Base-by-base conservation (phyloP, 2,329 filamentous ascomycete genomes). In the Paradendryphiella salina region DNA sequence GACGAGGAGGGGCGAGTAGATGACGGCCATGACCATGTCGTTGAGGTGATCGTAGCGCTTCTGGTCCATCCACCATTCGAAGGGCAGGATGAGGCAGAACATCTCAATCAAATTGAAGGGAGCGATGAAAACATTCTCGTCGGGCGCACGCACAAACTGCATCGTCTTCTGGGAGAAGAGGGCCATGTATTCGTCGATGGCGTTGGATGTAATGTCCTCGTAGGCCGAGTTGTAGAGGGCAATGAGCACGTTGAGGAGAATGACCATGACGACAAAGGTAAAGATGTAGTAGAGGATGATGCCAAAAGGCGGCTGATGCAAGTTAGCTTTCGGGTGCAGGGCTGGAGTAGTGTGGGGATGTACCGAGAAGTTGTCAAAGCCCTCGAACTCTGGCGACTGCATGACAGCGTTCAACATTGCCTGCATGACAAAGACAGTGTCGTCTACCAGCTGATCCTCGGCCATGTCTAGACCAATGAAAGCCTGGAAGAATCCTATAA, bases 61-160 rank as follows among this genome's bases (percentile, higher is more conserved):
- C 55, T 84, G 83, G n/a, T 83, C 77, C 79, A 99, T 81, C 94
- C 93, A 99, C 94, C 94, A 99, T 77, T 97, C 94, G 45, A 96
- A 86, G 0, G 89, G 89, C 0, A 95, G 67, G 32, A 88, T 82
- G 3, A 96, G 82, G 54, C 83, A 78, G 54, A 96, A 79, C 14
- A 97, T 85, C 72, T 99, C 94, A 53, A 99, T 82, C 2, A 99
- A 80, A 71, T 99, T 99, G 75, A 99, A 89, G 0, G 94, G 94
- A 0, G 94, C 86, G 65, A 99, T 96, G 75, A 94, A 99, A 47
- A 99, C 94, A 63, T 99, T 99, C 73, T 99, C 94, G 64, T 99
- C 94, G 0, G 94, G 94, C 0, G 94, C 94, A 40, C 94, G 89
- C 14, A 97, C 90, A 66, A 96, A 99, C 66, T 96, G 91, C 82